These are phyloP conservation scores for Cicer yamashitae DNA, from an alignment of 306 rosid genomes.

Conservation along the genomic window DNA sequence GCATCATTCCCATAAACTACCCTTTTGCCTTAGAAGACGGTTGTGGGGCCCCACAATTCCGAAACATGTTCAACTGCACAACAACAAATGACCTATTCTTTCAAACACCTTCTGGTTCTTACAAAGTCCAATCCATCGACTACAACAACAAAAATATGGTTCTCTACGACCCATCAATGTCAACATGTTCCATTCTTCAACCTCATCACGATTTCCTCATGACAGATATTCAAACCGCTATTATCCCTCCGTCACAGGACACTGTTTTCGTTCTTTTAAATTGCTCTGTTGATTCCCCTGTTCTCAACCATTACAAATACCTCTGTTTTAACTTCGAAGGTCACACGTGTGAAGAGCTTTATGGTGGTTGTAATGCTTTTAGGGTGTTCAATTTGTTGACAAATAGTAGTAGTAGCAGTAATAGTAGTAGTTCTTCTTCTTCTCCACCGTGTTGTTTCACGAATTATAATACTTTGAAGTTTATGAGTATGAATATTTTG, in stretches of 20 bases:
- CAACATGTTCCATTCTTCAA: conserved; percentile 91
- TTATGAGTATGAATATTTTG: conserved; percentile 88
- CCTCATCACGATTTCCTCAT: conserved; percentile 86
- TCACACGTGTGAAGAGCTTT: conserved; percentile 91
- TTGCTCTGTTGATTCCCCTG: conserved; percentile 90
- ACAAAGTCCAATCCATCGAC: conserved; percentile 89
- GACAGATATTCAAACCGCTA: conserved; percentile 79
- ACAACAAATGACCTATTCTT: conserved; percentile 65
- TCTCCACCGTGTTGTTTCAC: conserved; percentile 94
- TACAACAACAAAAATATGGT: conserved; percentile 62
- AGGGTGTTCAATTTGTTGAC: conserved; percentile 70
- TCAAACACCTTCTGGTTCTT: conserved; percentile 78
- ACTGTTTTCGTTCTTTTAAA: conserved; percentile 82
- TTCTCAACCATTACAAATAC: conserved; percentile 87
- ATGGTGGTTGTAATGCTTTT: conserved; percentile 76
- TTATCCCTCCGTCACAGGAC: conserved; percentile 89
- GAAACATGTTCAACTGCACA: conserved; percentile 79
- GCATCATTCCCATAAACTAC: conserved; percentile 69
- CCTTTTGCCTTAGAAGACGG: conserved; percentile 91
- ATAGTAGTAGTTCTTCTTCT: conserved; percentile 33
- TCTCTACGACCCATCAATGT: conserved; percentile 86
- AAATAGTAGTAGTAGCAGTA: conserved; percentile 36
- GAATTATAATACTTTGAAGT: conserved; percentile 66
- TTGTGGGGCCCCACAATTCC: conserved; percentile 89
- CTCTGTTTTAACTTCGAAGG: conserved; percentile 89